Base-by-base conservation (phyloP, 2,329 filamentous ascomycete genomes). In the Canariomyces notabilis region DNA sequence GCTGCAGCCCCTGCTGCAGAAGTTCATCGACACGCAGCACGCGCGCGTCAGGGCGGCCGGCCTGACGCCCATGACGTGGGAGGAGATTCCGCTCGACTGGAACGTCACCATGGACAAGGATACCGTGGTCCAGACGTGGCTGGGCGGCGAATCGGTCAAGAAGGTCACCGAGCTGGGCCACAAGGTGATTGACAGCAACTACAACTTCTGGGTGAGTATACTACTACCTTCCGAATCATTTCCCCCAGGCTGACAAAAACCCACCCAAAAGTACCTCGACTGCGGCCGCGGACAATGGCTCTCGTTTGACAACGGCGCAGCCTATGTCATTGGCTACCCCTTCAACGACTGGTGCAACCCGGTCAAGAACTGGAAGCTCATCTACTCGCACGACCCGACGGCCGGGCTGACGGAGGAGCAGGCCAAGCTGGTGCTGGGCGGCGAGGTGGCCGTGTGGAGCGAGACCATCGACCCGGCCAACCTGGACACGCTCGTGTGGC, bases 261-360 rank as follows among this genome's bases (percentile, higher is more conserved):
- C 37, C 16, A 50, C 33, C 16, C 16, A 38, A 37, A 60, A 86
- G 82, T 90, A 90, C 60, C 82, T 93, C 42, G 87, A 93, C 68
- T 94, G 88, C 61, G 87, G 88, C 22, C 77, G 84, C 53, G 88
- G 88, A 33, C 77, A 86, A 58, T 93, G 85, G 83, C 71, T 91
- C 53, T 82, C 87, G 69, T 86, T 85, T 58, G 69, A 70, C 46
- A 79, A 80, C 40, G 80, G 76, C 16, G 66, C 65, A 1, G 66
- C 74, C 14, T 76, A 75, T 53, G 55, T 71, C 15, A 52, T 58
- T 1, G 78, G 69, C 66, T 88, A 76, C 62, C 87, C 87, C 0
- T 95, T 86, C 70, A 67, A 71, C 48, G 88, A 94, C 69, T 95
- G 89, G 76, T 95, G 89, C 68, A 70, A 72, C 0, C 89, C 89